Conservation (phyloP, 139 green algal species). For the Pseudopediastrum boryanum region DNA sequence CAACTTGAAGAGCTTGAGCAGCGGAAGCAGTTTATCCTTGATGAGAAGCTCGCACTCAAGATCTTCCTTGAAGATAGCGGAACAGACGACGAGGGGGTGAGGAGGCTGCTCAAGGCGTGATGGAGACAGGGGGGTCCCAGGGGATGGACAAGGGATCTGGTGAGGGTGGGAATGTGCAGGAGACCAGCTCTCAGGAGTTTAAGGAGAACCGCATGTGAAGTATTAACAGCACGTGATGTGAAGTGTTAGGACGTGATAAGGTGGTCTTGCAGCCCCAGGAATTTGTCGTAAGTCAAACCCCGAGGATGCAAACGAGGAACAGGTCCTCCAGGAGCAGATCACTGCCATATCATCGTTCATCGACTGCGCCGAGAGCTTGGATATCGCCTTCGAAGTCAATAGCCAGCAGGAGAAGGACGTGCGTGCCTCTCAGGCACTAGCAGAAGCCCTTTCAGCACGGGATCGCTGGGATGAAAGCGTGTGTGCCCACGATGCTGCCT, state of each 20-base stretch:
- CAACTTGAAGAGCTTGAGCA: slow-evolving; percentile 16
- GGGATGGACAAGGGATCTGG: too few species aligned
- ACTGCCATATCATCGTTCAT: neutral
- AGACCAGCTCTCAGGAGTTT: too few species aligned
- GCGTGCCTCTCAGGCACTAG: neutral
- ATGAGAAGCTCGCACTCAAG: neutral
- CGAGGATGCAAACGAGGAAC: neutral
- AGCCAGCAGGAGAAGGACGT: neutral
- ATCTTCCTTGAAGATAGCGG: neutral
- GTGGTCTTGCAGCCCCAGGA: too few species aligned
- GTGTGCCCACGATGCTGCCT: neutral
- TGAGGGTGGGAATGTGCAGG: too few species aligned
- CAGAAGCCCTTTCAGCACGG: slow-evolving; percentile 1
- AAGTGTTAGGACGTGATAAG: too few species aligned
- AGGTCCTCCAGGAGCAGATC: slow-evolving; percentile 20
- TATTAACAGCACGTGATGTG: too few species aligned
- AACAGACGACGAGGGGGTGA: neutral
- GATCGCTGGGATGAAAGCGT: slow-evolving; percentile 6
- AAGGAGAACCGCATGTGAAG: too few species aligned
- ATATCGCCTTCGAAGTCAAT: neutral
- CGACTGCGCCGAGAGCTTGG: neutral
- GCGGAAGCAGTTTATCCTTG: neutral
- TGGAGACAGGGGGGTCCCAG: neutral
- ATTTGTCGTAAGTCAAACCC: neutral
- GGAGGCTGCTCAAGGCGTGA: neutral